Evolutionary conservation across 2,329 filamentous ascomycete species (phyloP).

Genomic region (Zymoseptoria crescenta): DNA sequence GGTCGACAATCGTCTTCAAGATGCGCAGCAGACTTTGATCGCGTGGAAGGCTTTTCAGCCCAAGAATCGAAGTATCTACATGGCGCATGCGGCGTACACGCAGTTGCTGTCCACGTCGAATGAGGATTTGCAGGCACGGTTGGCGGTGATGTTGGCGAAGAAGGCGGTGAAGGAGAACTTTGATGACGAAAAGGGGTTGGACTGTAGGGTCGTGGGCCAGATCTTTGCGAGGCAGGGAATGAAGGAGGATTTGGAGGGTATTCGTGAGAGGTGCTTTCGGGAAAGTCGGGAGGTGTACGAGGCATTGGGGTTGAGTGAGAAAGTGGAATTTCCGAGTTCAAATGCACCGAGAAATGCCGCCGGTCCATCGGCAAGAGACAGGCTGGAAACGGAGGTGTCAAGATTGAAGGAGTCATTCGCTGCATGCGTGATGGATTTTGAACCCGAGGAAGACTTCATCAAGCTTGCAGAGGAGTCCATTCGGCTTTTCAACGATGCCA

Average conservation of each 20-base stretch:
- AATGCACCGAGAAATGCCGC: constrained; percentile 6
- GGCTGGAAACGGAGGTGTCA: constrained; percentile 17
- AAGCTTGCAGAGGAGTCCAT: constrained; percentile 21
- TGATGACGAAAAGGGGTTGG: constrained; percentile 22
- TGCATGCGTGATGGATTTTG: constrained; percentile 6
- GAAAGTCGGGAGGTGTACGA: constrained; percentile 28
- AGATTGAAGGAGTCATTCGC: constrained; percentile 20
- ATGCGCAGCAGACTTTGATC: constrained; percentile 29
- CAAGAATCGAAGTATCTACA: constrained; percentile 25
- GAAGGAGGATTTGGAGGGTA: constrained; percentile 21
- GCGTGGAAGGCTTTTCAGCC: constrained; percentile 27
- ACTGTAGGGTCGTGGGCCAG: constrained; percentile 27
- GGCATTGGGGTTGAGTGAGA: constrained; percentile 14
- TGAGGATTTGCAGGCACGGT: constrained; percentile 23
- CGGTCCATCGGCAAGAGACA: constrained; percentile 12
- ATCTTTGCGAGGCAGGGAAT: constrained; percentile 25
- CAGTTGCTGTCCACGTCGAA: constrained; percentile 23
- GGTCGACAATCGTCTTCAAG: constrained; percentile 23
- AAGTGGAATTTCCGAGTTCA: not conserved
- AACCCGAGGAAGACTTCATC: constrained; percentile 11
- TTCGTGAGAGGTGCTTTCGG: constrained; percentile 16
- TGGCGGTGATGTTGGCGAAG: constrained; percentile 24
- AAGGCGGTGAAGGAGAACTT: constrained; percentile 28
- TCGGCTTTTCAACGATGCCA: constrained; percentile 19
- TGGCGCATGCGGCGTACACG: constrained; percentile 30